Conservation (phyloP, 2,329 filamentous ascomycete genomes). For the Ophiostoma sp. region DNA sequence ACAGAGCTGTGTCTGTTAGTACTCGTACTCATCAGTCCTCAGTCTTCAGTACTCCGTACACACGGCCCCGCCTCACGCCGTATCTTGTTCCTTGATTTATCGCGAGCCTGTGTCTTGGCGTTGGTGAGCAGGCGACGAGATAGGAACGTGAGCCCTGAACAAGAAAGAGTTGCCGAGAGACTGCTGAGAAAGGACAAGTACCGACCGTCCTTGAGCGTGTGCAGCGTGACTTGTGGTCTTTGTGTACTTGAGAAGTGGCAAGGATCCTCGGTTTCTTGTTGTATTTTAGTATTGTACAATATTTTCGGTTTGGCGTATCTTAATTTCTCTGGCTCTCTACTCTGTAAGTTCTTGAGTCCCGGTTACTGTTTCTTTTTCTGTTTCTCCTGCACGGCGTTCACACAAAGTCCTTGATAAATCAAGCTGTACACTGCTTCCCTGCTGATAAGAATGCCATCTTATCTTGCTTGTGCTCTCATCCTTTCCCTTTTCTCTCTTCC, state of each 20-base stretch:
- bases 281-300: background rate
- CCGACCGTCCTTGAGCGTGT: background rate
- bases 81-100: constrained; percentile 17
- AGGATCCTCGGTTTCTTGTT: background rate
- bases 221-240: background rate
- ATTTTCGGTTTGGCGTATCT: background rate
- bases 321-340: background rate
- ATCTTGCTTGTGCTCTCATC: background rate
- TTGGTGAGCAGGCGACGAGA: constrained; percentile 2
- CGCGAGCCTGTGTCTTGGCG: constrained; percentile 1
- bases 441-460: background rate
- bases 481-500: background rate
- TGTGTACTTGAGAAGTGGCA: background rate
- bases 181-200: background rate
- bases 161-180: constrained; percentile 12
- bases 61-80: background rate
- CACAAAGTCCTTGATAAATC: too few relatives aligned
- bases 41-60: background rate
- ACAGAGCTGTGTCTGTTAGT: too few relatives aligned
- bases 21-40: too few relatives aligned
- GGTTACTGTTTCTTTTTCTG: background rate
- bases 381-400: too few relatives aligned
- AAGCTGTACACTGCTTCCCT: background rate
- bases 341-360: background rate
- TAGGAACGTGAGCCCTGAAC: constrained; percentile 2